Evolutionary conservation across 225 moss, liverwort and hornwort genomes (phyloP).

Genomic region (Climacium dendroides): DNA sequence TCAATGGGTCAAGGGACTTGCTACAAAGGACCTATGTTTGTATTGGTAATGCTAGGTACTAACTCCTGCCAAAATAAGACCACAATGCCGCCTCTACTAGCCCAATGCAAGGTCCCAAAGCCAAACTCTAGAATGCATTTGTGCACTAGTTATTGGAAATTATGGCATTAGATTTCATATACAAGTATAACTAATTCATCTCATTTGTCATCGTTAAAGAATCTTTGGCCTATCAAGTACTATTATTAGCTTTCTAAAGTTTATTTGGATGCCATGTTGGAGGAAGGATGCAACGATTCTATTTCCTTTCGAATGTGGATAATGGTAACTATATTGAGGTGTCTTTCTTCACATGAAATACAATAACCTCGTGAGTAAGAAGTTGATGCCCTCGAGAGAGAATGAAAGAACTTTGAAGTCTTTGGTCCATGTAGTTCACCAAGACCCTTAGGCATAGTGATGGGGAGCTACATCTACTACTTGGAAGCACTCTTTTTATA

Average conservation of each 20-base stretch:
- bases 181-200: not conserved
- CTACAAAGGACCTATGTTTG: not conserved
- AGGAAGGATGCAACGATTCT: accelerated
- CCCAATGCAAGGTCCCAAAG: accelerated
- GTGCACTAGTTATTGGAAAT: accelerated
- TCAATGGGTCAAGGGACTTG: accelerated
- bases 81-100: accelerated
- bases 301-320: accelerated
- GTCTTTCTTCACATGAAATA: accelerated
- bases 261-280: not conserved
- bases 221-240: accelerated
- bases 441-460: too few species aligned
- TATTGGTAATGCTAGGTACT: accelerated
- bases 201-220: not conserved
- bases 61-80: not conserved
- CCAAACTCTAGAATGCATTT: not conserved
- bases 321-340: accelerated
- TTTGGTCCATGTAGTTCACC: accelerated
- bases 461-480: accelerated
- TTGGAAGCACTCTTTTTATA: accelerated
- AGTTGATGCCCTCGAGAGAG: accelerated
- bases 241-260: accelerated
- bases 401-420: not conserved
- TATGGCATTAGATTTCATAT: accelerated
- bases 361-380: accelerated